Base-by-base conservation (phyloP, 192 early-diverging fungal genomes). In the Podila clonocystis region DNA sequence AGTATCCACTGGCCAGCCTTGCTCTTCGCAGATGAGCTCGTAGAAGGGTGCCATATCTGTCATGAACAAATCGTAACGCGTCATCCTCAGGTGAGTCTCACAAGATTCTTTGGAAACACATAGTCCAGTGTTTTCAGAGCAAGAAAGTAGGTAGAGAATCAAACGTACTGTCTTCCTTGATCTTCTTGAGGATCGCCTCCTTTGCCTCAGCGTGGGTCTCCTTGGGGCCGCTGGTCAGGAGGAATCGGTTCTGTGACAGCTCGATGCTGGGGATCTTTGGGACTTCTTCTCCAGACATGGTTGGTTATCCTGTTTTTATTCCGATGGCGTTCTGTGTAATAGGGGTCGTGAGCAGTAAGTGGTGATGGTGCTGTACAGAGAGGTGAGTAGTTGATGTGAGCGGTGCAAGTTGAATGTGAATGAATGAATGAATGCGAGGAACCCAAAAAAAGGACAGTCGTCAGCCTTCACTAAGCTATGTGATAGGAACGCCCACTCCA, bases 31-130 rank as follows among this genome's bases (percentile, higher is more conserved):
- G 24, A 95, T 70, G 5, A 84, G 45, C 55, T 86, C 69, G 70
- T 94, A 95, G 79, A 91, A 97, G 12, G 96, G 96, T 30, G 93
- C 89, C 96, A 97, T 97, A 68, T 92, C 95, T 97, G 58, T 24
- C 41, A 64, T 19, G 24, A 26, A 5, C 68, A 34, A 29, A 57
- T 3, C 7, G 15, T 58, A 49, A 24, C n/a, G 50, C 30, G 34
- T 31, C 20, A 48, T 50, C 12, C 38, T 57, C 11, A n/a, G 9
- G 17, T 17, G 57, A 28, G 52, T 4, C 7, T 4, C 68, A 28
- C 1, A 13, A 22, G 50, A 59, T 15, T 8, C 20, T 17, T 30
- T 22, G 41, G 0, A 24, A 71, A 2, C 41, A 15, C 2, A 45
- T 15, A 36, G 34, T 9, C 15, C 41, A 17, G 41, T 4, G 13